Conservation (phyloP, 2,329 filamentous ascomycete genomes). For the Neopestalotiopsis rosae region DNA sequence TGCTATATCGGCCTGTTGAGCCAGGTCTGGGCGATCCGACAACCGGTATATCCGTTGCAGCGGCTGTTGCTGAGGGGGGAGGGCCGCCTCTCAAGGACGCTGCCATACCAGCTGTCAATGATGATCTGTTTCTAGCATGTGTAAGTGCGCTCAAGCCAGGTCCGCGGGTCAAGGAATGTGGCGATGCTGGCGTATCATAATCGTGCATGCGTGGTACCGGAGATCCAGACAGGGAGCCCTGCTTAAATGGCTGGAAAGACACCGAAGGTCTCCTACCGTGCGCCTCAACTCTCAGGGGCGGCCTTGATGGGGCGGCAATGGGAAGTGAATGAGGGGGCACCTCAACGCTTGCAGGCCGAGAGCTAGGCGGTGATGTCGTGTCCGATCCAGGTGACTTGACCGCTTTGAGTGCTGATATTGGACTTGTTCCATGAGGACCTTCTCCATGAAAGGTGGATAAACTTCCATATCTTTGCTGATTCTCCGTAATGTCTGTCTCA, state of each 20-base stretch:
- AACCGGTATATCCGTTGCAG: slow-evolving; percentile 60
- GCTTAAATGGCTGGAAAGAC: slow-evolving; percentile 95
- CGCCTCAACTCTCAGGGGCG: slow-evolving; percentile 54
- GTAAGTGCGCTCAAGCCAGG: slow-evolving; percentile 55
- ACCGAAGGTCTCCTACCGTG: slow-evolving; percentile 76
- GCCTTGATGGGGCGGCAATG: slow-evolving; percentile 42
- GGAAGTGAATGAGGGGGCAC: slow-evolving; percentile 58
- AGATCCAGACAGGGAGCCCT: slow-evolving; percentile 90
- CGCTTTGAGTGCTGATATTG: slow-evolving; percentile 80
- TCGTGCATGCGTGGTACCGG: slow-evolving; percentile 62
- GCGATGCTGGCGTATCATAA: slow-evolving; percentile 59
- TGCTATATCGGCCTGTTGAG: slow-evolving; percentile 85
- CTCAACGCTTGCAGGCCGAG: slow-evolving; percentile 52
- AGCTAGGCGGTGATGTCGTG: slow-evolving; percentile 63
- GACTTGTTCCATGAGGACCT: slow-evolving; percentile 78
- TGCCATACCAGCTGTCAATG: slow-evolving; percentile 77
- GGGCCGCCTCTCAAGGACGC: slow-evolving; percentile 73
- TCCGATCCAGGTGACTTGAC: slow-evolving; percentile 67
- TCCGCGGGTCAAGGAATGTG: slow-evolving; percentile 55
- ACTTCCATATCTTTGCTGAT: slow-evolving; percentile 85
- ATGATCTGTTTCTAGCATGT: slow-evolving; percentile 72
- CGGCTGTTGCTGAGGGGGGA: slow-evolving; percentile 51
- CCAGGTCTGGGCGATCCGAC: slow-evolving; percentile 81
- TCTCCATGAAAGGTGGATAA: slow-evolving; percentile 89
- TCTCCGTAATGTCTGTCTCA: slow-evolving; percentile 56